These are phyloP conservation scores for Crithidia thermophila DNA, from an alignment of 208 protist species.

Conservation along the genomic window DNA sequence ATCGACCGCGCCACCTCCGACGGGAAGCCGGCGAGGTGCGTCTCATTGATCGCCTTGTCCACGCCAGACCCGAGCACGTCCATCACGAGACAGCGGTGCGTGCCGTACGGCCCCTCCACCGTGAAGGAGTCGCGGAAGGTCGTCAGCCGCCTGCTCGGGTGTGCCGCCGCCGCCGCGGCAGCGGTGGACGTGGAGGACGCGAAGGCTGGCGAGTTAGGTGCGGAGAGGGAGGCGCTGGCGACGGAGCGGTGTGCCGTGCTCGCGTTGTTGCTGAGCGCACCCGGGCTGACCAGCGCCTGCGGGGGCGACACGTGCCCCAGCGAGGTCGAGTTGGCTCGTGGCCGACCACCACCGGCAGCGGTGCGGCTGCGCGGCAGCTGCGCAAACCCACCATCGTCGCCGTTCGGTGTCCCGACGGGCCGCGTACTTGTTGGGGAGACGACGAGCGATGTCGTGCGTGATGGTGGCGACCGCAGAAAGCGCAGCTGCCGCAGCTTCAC, in stretches of 20 bases:
- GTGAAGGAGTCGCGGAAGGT: conserved; percentile 54
- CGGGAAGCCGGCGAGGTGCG: conserved; percentile 90
- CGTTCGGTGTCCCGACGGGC: background rate
- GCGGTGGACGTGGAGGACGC: background rate
- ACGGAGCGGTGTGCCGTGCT: background rate
- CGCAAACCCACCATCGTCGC: background rate
- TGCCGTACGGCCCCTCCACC: conserved; percentile 56
- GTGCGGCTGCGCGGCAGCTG: background rate
- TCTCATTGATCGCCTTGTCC: conserved; percentile 90
- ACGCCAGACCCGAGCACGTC: conserved; percentile 94
- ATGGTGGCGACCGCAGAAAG: background rate
- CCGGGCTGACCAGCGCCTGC: background rate
- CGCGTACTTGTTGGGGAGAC: background rate
- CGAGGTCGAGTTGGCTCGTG: conserved; percentile 5
- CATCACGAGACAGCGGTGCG: conserved; percentile 94
- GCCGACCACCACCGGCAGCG: background rate
- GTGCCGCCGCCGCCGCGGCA: background rate
- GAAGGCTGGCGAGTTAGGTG: no score
- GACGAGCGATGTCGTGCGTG: background rate
- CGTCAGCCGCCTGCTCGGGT: conserved; percentile 21
- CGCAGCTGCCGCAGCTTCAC: conserved; percentile 26
- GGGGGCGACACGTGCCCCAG: background rate
- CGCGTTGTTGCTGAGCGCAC: background rate
- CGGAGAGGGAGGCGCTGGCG: background rate
- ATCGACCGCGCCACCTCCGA: conserved; percentile 78